Evolutionary conservation across 345 rosid genomes (phyloP).

Genomic region (Raphanus sativus): DNA sequence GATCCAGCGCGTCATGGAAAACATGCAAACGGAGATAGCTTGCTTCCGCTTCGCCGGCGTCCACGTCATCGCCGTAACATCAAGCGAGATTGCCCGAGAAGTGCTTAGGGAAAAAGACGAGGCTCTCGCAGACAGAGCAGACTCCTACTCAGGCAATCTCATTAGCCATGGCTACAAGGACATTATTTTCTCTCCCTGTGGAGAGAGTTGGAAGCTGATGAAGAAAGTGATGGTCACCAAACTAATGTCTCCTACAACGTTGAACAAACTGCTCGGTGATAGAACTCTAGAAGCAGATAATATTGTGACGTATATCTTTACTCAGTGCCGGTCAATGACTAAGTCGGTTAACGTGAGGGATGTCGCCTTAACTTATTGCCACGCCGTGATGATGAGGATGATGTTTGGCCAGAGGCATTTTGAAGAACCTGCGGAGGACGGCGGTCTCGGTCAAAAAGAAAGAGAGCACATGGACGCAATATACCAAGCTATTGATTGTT

Average conservation of each 20-base stretch:
- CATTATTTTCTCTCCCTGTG: background rate
- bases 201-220: constrained; percentile 29
- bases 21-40: constrained; percentile 19
- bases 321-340: background rate
- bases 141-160: background rate
- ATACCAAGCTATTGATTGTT: background rate
- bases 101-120: constrained; percentile 32
- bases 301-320: background rate
- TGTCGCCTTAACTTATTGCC: background rate
- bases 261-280: background rate
- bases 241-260: background rate
- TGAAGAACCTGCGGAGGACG: background rate
- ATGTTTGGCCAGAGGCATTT: background rate
- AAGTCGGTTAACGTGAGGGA: background rate
- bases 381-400: background rate
- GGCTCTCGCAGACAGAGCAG: constrained; percentile 23
- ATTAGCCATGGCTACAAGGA: constrained; percentile 32
- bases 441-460: background rate
- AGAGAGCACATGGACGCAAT: background rate
- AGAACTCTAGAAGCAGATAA: background rate
- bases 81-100: constrained; percentile 33
- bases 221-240: constrained; percentile 23
- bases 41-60: constrained; percentile 11
- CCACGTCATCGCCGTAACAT: constrained; percentile 20
- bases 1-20: constrained; percentile 28